phyloP scores from a whole-genome alignment of 306 rosid genomes.

The Acacia crassicarpa region DNA sequence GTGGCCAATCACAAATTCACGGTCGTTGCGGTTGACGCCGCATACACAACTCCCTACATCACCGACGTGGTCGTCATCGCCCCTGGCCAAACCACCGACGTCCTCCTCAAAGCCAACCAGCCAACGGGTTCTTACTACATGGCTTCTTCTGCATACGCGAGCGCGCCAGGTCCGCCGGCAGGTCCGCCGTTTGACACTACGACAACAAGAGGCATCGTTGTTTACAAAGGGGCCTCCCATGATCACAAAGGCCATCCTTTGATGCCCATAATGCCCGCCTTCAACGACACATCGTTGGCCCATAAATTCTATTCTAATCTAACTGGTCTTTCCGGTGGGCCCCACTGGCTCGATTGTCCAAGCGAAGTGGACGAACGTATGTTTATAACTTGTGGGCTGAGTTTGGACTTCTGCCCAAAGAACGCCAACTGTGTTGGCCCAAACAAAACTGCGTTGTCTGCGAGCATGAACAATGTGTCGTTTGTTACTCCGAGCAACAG shows the following conservation, averaged over 20 bases:
- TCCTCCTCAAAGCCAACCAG: conserved; percentile 51
- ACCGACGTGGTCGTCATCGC: conserved; percentile 49
- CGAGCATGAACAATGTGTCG: conserved; percentile 81
- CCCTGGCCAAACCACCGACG: conserved; percentile 79
- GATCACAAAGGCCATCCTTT: conserved; percentile 16
- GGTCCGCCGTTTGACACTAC: neutral
- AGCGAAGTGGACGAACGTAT: conserved; percentile 46
- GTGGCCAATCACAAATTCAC: conserved; percentile 66
- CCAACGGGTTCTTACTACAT: conserved; percentile 56
- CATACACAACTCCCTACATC: conserved; percentile 47
- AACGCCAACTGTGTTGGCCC: conserved; percentile 18
- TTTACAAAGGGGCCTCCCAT: conserved; percentile 32
- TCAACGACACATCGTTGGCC: conserved; percentile 47
- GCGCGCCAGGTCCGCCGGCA: neutral
- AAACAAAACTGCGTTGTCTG: conserved; percentile 24
- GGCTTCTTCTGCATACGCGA: conserved; percentile 48
- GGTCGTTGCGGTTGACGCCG: conserved; percentile 65
- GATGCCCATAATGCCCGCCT: conserved; percentile 53
- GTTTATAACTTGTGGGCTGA: conserved; percentile 52
- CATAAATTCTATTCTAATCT: conserved; percentile 51
- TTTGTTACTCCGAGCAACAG: conserved; percentile 41
- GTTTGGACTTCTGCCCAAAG: conserved; percentile 17
- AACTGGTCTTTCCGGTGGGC: conserved; percentile 40
- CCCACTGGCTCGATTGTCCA: conserved; percentile 62
- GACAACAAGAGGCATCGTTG: conserved; percentile 46